phyloP scores from a whole-genome alignment of 352 stramenopile genomes.

The Thalassiosira livingstoniorum region DNA sequence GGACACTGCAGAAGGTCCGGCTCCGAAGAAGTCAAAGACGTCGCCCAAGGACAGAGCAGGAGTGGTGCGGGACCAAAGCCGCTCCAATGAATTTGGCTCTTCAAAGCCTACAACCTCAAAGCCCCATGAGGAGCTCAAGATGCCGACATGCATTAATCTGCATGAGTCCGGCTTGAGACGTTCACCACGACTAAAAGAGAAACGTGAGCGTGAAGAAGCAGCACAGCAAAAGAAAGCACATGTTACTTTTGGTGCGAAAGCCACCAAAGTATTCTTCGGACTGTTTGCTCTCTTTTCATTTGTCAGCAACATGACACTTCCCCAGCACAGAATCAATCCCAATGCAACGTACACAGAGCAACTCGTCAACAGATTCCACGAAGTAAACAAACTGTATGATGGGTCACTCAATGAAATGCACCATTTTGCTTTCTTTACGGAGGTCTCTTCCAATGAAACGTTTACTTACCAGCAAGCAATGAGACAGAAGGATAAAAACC shows the following conservation, averaged over 20 bases:
- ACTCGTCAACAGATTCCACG: conserved; percentile 1
- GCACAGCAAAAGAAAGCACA: neutral
- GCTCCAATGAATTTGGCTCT: no score
- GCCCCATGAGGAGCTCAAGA: no score
- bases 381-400: neutral
- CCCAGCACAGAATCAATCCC: neutral
- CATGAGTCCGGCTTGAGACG: neutral
- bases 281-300: neutral
- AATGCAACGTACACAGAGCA: neutral
- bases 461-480: neutral
- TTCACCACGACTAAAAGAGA: neutral
- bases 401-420: neutral
- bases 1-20: no score
- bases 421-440: neutral
- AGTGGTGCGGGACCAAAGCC: no score
- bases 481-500: neutral
- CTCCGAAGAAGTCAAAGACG: no score
- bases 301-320: neutral
- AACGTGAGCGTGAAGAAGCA: no score
- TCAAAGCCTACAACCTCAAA: no score
- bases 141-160: neutral
- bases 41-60: no score
- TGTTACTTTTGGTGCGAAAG: neutral
- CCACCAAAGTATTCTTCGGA: no score
- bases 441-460: neutral